Evolutionary conservation across 2,329 filamentous ascomycete species (phyloP), one percentile per base, ranked within the genome.

Genomic region (Cladosporium sp.): DNA sequence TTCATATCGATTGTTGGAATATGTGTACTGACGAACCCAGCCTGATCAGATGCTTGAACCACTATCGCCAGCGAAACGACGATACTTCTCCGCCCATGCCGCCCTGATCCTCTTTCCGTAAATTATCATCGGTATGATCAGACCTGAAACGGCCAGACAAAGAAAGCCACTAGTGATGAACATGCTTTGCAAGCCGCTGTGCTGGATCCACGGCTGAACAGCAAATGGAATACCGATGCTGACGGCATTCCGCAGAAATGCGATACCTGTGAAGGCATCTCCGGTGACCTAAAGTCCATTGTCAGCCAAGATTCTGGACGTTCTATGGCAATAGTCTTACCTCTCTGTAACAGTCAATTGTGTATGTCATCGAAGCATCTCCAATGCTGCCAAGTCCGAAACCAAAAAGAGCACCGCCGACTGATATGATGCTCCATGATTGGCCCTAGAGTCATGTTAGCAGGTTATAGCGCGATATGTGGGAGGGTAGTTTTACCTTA

Each of bases 211-310:
- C 3, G 60, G 61, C 18, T 65, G 58, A 18, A 69, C 29, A 10
- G 46, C 60, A 46, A 71, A 65, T 5, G 70, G 61, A 10, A 72
- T 66, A 21, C 70, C 67, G 14, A 68, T 69, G 10, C 69, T 69
- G 37, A 69, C 64, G 12, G 66, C 67, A 26, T 69, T 69, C 1
- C 68, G 66, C 7, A 64, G 50, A 52, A 69, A 69, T 5, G 62
- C 61, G 44, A 69, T 62, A 12, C 40, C 40, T 2, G 40, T 23
- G 40, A 46, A 46, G n/a, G 40, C 40, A 46, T 46, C 40, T 46
- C 40, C 40, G 40, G 40, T 46, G 40, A 46, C 40, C n/a, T 46
- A 23, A 46, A 5, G 3, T 0, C n/a, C 11, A 5, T 23, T 21
- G 7, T 46, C n/a, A 46, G 40, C 8, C 40, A 46, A 11, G 3